phyloP scores from a whole-genome alignment of 768 basidiomycete species.

The Naganishia antarctica region DNA sequence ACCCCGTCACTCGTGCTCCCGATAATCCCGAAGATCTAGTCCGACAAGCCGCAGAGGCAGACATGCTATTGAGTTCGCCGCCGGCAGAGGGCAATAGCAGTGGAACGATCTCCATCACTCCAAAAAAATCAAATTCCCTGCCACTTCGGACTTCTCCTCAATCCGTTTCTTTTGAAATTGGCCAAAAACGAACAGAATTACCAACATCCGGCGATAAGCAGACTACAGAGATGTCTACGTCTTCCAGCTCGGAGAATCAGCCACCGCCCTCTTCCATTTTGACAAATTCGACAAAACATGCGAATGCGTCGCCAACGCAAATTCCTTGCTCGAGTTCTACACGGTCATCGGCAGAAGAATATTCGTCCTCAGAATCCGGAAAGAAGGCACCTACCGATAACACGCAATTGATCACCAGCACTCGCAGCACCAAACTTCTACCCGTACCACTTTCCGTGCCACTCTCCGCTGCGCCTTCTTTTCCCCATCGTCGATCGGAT shows the following conservation, averaged over 20 bases:
- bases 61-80: constrained; percentile 13
- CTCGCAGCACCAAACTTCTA: constrained; percentile 25
- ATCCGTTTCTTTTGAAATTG: constrained; percentile 23
- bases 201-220: constrained; percentile 29
- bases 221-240: neutral
- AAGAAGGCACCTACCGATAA: neutral
- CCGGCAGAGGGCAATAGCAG: neutral
- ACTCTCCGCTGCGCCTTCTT: neutral
- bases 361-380: constrained; percentile 12
- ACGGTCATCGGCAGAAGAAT: neutral
- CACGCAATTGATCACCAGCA: neutral
- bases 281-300: constrained; percentile 10
- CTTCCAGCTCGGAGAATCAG: neutral
- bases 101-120: too few relatives aligned
- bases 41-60: constrained; percentile 20
- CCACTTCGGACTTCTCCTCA: neutral
- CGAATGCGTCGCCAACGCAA: neutral
- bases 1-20: constrained; percentile 42
- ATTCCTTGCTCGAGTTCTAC: neutral
- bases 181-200: neutral
- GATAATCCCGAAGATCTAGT: constrained; percentile 31
- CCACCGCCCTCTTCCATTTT: constrained; percentile 12
- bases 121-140: neutral
- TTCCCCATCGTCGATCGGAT: constrained; percentile 4
- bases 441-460: constrained; percentile 24